These are phyloP conservation scores for Aeschynomene evenia DNA, from an alignment of 306 rosid species.

Conservation along the genomic window DNA sequence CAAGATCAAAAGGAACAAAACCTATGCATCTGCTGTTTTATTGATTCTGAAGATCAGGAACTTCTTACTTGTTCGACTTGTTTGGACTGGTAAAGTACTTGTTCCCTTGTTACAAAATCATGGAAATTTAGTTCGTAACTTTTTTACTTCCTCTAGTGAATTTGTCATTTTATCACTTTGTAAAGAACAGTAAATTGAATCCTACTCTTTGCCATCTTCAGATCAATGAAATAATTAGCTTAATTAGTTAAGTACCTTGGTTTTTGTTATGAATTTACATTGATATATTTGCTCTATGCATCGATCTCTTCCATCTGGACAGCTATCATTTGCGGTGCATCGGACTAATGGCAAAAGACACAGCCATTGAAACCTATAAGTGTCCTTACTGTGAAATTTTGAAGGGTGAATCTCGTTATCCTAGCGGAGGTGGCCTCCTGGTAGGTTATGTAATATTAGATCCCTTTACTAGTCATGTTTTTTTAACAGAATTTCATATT, in stretches of 20 bases:
- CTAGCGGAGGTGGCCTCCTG: constrained; percentile 49
- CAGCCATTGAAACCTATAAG: constrained; percentile 33
- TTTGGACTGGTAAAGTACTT: constrained; percentile 68
- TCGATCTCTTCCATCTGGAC: constrained; percentile 42
- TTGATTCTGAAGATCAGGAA: constrained; percentile 44
- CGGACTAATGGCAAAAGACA: constrained; percentile 39
- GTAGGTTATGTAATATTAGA: constrained; percentile 44
- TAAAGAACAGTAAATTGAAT: constrained; percentile 7
- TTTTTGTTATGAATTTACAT: constrained; percentile 6
- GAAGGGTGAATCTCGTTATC: constrained; percentile 41
- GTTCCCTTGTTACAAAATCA: constrained; percentile 27
- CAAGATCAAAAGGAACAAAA: constrained; percentile 40
- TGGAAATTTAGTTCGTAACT: not conserved
- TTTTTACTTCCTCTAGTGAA: too few species aligned
- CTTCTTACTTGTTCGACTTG: constrained; percentile 68
- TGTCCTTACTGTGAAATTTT: constrained; percentile 64
- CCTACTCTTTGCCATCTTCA: not conserved
- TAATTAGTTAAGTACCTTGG: not conserved
- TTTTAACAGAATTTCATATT: constrained; percentile 15
- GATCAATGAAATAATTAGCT: not conserved
- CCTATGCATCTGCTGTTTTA: constrained; percentile 52
- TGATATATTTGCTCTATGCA: constrained; percentile 20
- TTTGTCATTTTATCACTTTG: not conserved
- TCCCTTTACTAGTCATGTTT: not conserved
- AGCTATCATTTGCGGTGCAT: constrained; percentile 80